Conservation (phyloP, 345 rosid species). For the Leavenworthia alabamica region DNA sequence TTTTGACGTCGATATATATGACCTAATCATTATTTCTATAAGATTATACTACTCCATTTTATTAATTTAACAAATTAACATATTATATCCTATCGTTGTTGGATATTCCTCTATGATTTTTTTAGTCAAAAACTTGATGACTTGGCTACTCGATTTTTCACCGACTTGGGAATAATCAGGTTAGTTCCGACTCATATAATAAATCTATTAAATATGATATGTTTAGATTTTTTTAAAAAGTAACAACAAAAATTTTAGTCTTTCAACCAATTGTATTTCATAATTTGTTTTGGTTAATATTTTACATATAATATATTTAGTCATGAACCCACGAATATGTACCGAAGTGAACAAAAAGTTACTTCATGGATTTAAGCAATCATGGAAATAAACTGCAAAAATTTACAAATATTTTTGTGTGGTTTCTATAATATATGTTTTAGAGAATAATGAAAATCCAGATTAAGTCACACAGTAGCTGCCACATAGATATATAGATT, state of each 20-base stretch:
- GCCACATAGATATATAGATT: not conserved
- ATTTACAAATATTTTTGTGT: too few species aligned
- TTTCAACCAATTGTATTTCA: too few species aligned
- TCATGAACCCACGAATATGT: not conserved
- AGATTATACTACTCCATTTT: too few species aligned
- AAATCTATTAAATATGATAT: too few species aligned
- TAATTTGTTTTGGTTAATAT: too few species aligned
- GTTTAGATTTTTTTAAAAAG: too few species aligned
- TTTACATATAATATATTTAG: too few species aligned
- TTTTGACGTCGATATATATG: conserved; percentile 22
- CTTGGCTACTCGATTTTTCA: conserved; percentile 1
- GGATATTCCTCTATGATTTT: not conserved
- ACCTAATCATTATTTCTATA: not conserved
- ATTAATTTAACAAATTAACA: too few species aligned
- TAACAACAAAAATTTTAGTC: too few species aligned
- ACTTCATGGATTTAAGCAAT: not conserved
- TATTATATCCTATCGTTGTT: not conserved
- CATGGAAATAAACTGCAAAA: not conserved
- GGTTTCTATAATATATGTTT: too few species aligned
- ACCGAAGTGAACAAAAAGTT: not conserved
- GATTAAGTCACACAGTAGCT: not conserved
- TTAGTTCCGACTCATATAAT: not conserved
- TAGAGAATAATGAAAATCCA: not conserved
- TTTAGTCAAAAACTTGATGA: conserved; percentile 7
- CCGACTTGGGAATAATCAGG: not conserved